phyloP scores from a whole-genome alignment of 768 basidiomycete species.

The Thelephora ganbajun region DNA sequence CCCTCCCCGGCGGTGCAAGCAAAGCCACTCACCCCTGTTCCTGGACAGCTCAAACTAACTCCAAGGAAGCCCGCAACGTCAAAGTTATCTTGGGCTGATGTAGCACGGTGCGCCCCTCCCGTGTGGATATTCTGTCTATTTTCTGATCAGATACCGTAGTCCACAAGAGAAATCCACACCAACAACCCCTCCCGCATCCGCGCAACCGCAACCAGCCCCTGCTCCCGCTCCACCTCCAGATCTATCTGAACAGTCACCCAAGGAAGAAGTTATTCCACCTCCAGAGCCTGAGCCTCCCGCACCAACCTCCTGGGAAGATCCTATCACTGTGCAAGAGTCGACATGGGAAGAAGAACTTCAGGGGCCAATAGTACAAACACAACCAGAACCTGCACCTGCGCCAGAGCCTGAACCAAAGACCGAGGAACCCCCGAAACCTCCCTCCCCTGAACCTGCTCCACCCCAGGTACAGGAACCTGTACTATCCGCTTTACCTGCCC shows the following conservation, averaged over 20 bases:
- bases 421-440: conserved; percentile 17
- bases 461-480: conserved; percentile 2
- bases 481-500: conserved; percentile 8
- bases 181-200: conserved; percentile 18
- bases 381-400: conserved; percentile 7
- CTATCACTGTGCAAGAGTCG: conserved; percentile 20
- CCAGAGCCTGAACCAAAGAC: conserved; percentile 10
- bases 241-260: conserved; percentile 13
- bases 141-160: conserved; percentile 21
- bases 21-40: conserved; percentile 16
- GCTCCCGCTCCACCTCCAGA: conserved; percentile 13
- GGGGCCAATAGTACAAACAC: conserved; percentile 4
- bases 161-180: conserved; percentile 52
- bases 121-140: neutral
- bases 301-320: conserved; percentile 21
- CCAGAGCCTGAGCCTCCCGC: conserved; percentile 9
- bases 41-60: conserved; percentile 12
- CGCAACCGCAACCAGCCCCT: conserved; percentile 13
- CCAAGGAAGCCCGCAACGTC: conserved; percentile 53
- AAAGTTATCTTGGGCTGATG: conserved; percentile 77
- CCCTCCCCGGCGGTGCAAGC: conserved; percentile 7
- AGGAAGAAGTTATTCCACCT: conserved; percentile 6
- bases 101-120: conserved; percentile 44
- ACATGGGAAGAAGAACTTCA: conserved; percentile 25
- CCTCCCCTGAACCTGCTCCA: conserved; percentile 6